Evolutionary conservation across 208 protist genomes (phyloP).

Genomic region (Crithidia mellificae): DNA sequence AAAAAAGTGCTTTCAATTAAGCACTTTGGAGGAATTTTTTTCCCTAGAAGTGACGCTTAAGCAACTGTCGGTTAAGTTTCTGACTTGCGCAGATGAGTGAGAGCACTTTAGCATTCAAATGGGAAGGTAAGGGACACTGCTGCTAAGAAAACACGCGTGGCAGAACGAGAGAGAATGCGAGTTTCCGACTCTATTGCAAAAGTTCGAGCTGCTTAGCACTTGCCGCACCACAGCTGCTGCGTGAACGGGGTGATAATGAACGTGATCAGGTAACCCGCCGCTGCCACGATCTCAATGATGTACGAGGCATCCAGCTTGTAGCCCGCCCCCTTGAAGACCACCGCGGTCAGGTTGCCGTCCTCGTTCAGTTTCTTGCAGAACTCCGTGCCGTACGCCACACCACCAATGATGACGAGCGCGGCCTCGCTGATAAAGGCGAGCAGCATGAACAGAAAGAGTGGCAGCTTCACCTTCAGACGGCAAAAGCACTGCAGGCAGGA

Average conservation of each 20-base stretch:
- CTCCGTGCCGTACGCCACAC: conserved; percentile 28
- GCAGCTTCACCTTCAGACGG: conserved; percentile 53
- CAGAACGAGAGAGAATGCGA: too few species aligned
- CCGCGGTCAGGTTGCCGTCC: conserved; percentile 31
- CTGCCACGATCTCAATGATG: conserved; percentile 46
- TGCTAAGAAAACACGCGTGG: too few species aligned
- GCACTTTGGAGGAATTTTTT: too few species aligned
- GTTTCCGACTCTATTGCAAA: background rate
- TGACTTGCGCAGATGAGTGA: too few species aligned
- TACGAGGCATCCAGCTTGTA: conserved; percentile 45
- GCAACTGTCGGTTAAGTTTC: too few species aligned
- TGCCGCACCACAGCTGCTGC: conserved; percentile 56
- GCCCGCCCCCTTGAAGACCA: conserved; percentile 48
- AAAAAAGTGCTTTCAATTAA: background rate
- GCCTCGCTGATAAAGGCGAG: conserved; percentile 42
- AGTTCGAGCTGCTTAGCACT: conserved; percentile 18
- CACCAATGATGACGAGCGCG: conserved; percentile 35
- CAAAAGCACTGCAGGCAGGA: conserved; percentile 44
- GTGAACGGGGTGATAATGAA: conserved; percentile 53
- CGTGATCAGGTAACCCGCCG: conserved; percentile 33
- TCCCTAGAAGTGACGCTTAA: too few species aligned
- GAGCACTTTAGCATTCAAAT: too few species aligned
- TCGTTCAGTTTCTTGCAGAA: conserved; percentile 37
- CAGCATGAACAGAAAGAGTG: conserved; percentile 48
- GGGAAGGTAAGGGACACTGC: too few species aligned